These are phyloP conservation scores for Pilobolus umbonatus DNA, from an alignment of 192 early-diverging fungal species.

Conservation along the genomic window DNA sequence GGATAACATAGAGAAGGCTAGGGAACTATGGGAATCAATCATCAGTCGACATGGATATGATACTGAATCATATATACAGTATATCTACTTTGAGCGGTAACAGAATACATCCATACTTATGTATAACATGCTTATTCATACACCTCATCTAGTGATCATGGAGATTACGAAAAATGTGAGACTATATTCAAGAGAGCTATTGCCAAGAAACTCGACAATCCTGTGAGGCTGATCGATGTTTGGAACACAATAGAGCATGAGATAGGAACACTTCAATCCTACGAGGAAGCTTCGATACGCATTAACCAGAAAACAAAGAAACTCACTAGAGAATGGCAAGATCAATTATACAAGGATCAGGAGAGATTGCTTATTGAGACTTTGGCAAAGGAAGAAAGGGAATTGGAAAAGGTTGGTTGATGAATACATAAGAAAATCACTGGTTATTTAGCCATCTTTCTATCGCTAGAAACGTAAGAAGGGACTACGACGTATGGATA, in stretches of 20 bases:
- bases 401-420: neutral
- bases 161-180: slow-evolving; percentile 16
- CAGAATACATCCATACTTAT: neutral
- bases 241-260: slow-evolving; percentile 37
- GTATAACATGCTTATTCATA: neutral
- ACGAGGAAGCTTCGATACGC: slow-evolving; percentile 15
- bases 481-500: slow-evolving; percentile 6
- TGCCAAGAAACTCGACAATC: slow-evolving; percentile 32
- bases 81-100: slow-evolving; percentile 36
- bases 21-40: slow-evolving; percentile 34
- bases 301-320: slow-evolving; percentile 17
- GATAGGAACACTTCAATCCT: slow-evolving; percentile 19
- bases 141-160: too few species aligned
- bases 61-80: slow-evolving; percentile 35
- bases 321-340: slow-evolving; percentile 17
- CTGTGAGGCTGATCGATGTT: slow-evolving; percentile 32
- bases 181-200: slow-evolving; percentile 28
- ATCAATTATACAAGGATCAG: neutral
- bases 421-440: neutral
- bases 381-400: neutral
- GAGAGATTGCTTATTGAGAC: neutral
- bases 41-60: slow-evolving; percentile 25
- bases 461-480: neutral
- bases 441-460: neutral
- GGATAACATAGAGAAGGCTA: slow-evolving; percentile 21